Evolutionary conservation across 345 rosid species (phyloP).

Genomic region (Syzygium aromaticum): DNA sequence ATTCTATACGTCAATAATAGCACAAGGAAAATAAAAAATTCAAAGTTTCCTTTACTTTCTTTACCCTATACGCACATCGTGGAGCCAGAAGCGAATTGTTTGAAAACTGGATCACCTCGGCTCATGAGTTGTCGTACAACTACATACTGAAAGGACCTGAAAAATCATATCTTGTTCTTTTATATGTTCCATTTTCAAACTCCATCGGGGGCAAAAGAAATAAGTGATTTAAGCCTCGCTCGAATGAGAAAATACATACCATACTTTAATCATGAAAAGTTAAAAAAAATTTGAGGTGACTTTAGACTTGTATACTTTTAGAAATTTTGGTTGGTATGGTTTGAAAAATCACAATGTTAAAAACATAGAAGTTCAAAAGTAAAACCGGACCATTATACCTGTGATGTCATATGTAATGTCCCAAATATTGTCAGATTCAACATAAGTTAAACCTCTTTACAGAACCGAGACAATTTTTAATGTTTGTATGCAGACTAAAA

Average conservation of each 20-base stretch:
- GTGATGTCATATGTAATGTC: background rate
- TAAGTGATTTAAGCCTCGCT: background rate
- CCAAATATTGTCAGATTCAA: background rate
- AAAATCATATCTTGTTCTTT: no score
- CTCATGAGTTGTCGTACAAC: no score
- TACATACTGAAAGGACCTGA: no score
- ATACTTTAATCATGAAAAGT: background rate
- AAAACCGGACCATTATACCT: background rate
- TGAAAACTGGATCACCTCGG: no score
- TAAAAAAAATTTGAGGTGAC: background rate
- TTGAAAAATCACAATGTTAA: background rate
- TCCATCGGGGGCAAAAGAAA: no score
- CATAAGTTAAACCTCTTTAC: background rate
- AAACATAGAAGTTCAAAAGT: background rate
- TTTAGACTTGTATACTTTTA: background rate
- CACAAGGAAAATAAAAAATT: no score
- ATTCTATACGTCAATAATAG: no score
- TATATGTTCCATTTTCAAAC: no score
- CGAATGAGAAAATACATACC: background rate
- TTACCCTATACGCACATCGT: no score
- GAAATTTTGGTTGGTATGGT: background rate
- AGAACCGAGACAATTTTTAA: background rate
- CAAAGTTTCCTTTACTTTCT: no score
- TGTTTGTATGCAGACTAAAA: background rate
- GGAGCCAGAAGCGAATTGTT: no score